Evolutionary conservation across 2,329 filamentous ascomycete genomes (phyloP), one percentile per base, ranked within the genome.

Genomic region (Achaetomium macrosporum): DNA sequence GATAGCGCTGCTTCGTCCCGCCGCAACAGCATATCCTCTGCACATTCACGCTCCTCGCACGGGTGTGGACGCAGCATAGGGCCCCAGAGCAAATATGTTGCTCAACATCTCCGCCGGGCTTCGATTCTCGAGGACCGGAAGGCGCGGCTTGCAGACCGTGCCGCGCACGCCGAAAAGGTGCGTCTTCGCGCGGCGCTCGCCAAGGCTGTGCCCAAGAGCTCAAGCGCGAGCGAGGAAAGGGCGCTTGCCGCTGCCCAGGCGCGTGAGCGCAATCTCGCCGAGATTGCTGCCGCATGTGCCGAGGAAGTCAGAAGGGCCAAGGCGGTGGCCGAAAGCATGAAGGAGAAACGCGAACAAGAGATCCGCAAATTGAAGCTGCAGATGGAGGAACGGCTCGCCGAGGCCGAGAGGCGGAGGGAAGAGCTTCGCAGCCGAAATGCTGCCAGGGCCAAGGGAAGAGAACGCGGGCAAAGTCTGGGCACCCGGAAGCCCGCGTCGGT

Each of bases 301-400:
- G 88, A 90, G 68, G 88, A 93, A 66, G 88, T 93, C 15, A 84
- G 87, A 65, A 79, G 87, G 58, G 88, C 88, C 48, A 92, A 92
- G 73, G 85, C 87, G 47, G 78, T 91, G n/a, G 88, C 88, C 13
- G 87, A 90, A 67, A 84, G 80, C 53, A 90, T 88, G 74, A 90
- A 89, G 69, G 85, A 88, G 71, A 85, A 86, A 67, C 83, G 88
- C 58, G 85, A 90, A 64, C 83, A 84, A 52, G 86, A 91, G 58
- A 79, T 87, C 52, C 77, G 77, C 60, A 83, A 83, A 63, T 76
- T 88, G 66, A 82, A 83, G 57, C 70, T 80, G 47, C 86, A 90
- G 66, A 90, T 91, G 77, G 85, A 91, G 66, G 87, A 90, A 71
- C 83, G 85, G 58, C 78, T 89, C 62, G 85, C 87, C 31, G 88